These are phyloP conservation scores for Pseudogymnoascus sp. DNA, from an alignment of 2,329 filamentous ascomycete species.

Conservation along the genomic window DNA sequence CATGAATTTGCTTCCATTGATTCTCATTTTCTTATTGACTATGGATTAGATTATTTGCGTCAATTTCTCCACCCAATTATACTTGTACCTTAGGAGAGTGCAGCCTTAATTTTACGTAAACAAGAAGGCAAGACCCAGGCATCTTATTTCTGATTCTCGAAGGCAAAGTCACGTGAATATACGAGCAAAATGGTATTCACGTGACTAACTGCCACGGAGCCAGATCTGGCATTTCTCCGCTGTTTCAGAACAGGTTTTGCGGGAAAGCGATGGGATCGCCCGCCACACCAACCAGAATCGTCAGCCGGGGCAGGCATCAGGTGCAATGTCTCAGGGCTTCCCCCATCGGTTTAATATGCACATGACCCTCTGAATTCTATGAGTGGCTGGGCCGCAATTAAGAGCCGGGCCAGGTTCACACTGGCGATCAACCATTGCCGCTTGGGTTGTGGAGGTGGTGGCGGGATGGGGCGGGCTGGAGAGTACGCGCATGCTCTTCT, in stretches of 20 bases:
- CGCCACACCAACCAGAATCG: conserved; percentile 4
- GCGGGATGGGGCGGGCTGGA: neutral
- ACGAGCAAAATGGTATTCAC: neutral
- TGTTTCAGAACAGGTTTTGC: conserved; percentile 6
- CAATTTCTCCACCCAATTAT: neutral
- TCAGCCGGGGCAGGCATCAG: neutral
- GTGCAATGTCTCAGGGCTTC: neutral
- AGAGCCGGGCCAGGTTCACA: neutral
- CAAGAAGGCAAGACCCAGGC: too few species aligned
- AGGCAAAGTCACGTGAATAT: too few species aligned
- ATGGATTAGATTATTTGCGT: neutral
- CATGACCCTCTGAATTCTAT: neutral
- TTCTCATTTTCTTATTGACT: neutral
- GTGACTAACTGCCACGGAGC: neutral
- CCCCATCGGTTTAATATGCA: neutral
- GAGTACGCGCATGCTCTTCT: neutral
- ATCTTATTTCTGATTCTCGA: too few species aligned
- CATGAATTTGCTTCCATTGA: neutral
- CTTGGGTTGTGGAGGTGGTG: neutral
- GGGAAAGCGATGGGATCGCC: neutral
- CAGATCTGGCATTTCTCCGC: neutral
- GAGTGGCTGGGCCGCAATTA: neutral
- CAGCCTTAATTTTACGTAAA: neutral
- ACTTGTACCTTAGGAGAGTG: neutral
- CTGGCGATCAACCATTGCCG: neutral